Conservation (phyloP, 441 rosid genomes). For the Sinapis alba region DNA sequence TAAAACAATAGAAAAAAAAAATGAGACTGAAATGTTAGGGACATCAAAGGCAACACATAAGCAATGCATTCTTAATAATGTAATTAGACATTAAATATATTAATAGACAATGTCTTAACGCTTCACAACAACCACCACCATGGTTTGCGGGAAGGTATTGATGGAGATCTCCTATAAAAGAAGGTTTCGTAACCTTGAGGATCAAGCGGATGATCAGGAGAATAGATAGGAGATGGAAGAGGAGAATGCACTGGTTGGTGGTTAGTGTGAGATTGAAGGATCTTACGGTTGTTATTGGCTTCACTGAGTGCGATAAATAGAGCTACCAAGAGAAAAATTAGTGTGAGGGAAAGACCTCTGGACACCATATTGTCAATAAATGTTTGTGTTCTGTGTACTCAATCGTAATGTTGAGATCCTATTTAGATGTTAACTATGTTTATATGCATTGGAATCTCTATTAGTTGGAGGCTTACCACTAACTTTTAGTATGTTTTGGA, state of each 20-base stretch:
- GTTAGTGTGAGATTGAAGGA: constrained; percentile 13
- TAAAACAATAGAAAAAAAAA: background rate
- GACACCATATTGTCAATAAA: constrained; percentile 26
- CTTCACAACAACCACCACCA: constrained; percentile 17
- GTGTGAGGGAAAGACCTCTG: constrained; percentile 6
- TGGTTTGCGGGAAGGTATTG: constrained; percentile 27
- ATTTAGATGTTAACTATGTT: background rate
- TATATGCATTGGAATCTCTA: background rate
- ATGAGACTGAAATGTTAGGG: background rate
- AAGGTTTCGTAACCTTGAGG: constrained; percentile 31
- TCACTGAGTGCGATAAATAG: constrained; percentile 8
- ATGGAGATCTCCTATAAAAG: constrained; percentile 34
- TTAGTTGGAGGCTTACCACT: constrained; percentile 10
- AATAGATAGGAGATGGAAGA: constrained; percentile 25
- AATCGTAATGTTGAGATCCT: background rate
- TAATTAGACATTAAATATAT: background rate
- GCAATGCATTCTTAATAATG: background rate
- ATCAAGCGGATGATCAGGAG: constrained; percentile 28
- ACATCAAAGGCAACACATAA: background rate
- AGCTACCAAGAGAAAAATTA: constrained; percentile 12
- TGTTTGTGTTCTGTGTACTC: background rate
- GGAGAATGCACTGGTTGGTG: constrained; percentile 27
- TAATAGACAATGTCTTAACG: background rate
- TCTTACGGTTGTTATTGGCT: constrained; percentile 35
- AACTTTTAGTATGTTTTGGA: background rate